phyloP scores from a whole-genome alignment of 2,329 filamentous ascomycete genomes.

The Claviceps pazoutovae region DNA sequence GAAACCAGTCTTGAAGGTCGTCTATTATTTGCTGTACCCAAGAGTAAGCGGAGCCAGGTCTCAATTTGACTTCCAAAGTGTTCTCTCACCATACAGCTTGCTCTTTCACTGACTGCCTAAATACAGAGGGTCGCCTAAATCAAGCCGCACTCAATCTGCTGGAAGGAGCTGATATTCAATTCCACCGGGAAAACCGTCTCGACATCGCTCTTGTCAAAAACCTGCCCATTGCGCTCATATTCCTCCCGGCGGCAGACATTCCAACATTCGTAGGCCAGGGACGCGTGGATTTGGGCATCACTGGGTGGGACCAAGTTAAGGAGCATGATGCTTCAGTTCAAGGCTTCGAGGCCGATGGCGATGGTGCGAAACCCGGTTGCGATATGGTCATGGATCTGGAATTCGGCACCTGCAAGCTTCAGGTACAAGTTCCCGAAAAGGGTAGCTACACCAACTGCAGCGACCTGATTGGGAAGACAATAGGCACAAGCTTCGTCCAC shows the following conservation, averaged over 20 bases:
- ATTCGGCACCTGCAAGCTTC: constrained; percentile 82
- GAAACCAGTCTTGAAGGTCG: constrained; percentile 67
- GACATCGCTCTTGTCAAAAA: constrained; percentile 98
- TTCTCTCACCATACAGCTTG: background rate
- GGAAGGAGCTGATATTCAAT: constrained; percentile 88
- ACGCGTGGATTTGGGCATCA: constrained; percentile 86
- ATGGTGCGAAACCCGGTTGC: constrained; percentile 43
- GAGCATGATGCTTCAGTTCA: constrained; percentile 65
- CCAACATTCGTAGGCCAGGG: constrained; percentile 95
- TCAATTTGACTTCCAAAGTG: background rate
- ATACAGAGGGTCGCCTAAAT: constrained; percentile 72
- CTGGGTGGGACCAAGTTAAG: constrained; percentile 79
- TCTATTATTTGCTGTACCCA: constrained; percentile 92
- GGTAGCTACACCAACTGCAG: constrained; percentile 54
- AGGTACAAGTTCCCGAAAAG: constrained; percentile 92
- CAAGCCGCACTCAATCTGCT: constrained; percentile 80
- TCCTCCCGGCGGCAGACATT: constrained; percentile 93
- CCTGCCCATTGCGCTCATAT: constrained; percentile 84
- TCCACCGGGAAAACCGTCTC: constrained; percentile 83
- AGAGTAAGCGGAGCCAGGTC: constrained; percentile 51
- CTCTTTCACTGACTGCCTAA: background rate
- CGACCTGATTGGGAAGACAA: constrained; percentile 80
- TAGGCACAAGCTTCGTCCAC: constrained; percentile 89
- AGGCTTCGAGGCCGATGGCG: constrained; percentile 31
- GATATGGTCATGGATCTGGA: constrained; percentile 81